phyloP scores from a whole-genome alignment of 208 protist species.

The Wallacemonas sp. region DNA sequence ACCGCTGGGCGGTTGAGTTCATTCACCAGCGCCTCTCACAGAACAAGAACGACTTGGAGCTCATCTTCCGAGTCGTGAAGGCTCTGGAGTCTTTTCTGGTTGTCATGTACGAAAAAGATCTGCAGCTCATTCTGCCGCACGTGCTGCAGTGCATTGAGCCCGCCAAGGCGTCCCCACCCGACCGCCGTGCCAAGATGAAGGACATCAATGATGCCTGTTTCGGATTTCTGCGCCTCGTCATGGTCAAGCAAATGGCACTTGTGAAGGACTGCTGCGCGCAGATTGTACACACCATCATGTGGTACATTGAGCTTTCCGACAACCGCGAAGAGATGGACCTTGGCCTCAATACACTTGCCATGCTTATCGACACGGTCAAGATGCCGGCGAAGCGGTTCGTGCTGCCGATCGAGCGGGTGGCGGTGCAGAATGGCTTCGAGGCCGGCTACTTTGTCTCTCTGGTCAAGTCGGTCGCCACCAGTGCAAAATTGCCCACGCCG shows the following conservation, averaged over 20 bases:
- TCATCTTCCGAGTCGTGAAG: conserved; percentile 82
- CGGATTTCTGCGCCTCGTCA: conserved; percentile 84
- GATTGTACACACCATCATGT: conserved; percentile 87
- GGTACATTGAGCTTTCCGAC: conserved; percentile 83
- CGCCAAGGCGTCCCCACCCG: conserved; percentile 32
- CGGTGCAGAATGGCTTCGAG: conserved; percentile 63
- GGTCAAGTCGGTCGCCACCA: conserved; percentile 48
- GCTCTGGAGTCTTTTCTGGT: conserved; percentile 82
- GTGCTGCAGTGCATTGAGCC: conserved; percentile 90
- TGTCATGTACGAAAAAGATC: conserved; percentile 86
- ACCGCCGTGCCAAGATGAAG: conserved; percentile 46
- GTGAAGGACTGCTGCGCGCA: conserved; percentile 85
- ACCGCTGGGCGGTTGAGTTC: conserved; percentile 89
- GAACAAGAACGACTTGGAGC: conserved; percentile 79
- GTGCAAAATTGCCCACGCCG: conserved; percentile 43
- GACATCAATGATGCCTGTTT: conserved; percentile 87
- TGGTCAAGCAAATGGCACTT: conserved; percentile 68
- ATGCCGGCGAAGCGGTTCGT: conserved; percentile 76
- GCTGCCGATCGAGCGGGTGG: conserved; percentile 67
- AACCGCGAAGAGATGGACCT: conserved; percentile 78
- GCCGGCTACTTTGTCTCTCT: conserved; percentile 63
- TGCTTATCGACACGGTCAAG: conserved; percentile 69
- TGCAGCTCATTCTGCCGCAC: conserved; percentile 83
- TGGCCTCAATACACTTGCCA: conserved; percentile 71
- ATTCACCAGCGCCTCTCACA: conserved; percentile 89